A percentile compares a stretch with the other conserved stretches of the same genome.
phyloP scores from a whole-genome alignment of 2,329 filamentous ascomycete genomes.

The Aspergillus pseudoviridinutans region DNA sequence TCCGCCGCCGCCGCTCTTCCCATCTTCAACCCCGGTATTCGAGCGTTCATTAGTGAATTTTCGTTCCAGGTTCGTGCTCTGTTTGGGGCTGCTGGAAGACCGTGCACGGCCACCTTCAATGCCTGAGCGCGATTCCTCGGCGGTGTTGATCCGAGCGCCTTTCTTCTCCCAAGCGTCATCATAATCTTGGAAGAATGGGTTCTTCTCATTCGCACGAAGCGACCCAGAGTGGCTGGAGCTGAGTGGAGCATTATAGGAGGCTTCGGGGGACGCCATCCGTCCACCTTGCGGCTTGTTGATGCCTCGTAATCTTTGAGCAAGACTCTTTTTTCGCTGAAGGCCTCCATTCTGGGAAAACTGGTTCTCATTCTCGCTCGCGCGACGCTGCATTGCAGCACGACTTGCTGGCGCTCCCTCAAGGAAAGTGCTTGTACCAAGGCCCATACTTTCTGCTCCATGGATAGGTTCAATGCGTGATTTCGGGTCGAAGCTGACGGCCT shows the following conservation, averaged over 20 bases:
- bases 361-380: conserved; percentile 63
- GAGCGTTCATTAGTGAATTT: conserved; percentile 57
- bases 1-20: conserved; percentile 52
- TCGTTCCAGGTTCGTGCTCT: conserved; percentile 54
- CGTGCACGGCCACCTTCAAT: conserved; percentile 33
- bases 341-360: conserved; percentile 41
- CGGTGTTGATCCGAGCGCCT: conserved; percentile 53
- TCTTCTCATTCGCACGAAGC: conserved; percentile 49
- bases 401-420: conserved; percentile 89
- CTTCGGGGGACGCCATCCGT: conserved; percentile 57
- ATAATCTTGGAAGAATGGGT: conserved; percentile 83
- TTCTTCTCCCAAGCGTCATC: conserved; percentile 64
- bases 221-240: conserved; percentile 31
- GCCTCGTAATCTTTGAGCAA: conserved; percentile 85
- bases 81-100: conserved; percentile 58
- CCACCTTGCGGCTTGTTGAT: conserved; percentile 66
- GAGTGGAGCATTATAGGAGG: conserved; percentile 27
- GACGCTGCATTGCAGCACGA: conserved; percentile 70
- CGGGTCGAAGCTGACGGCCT: conserved; percentile 59
- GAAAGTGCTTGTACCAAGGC: conserved; percentile 91
- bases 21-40: conserved; percentile 30
- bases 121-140: conserved; percentile 41
- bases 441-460: conserved; percentile 77
- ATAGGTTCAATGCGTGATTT: conserved; percentile 64
- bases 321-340: conserved; percentile 85